Evolutionary conservation across 768 basidiomycete species (phyloP).

Genomic region (Kwoniella mangroviensis): DNA sequence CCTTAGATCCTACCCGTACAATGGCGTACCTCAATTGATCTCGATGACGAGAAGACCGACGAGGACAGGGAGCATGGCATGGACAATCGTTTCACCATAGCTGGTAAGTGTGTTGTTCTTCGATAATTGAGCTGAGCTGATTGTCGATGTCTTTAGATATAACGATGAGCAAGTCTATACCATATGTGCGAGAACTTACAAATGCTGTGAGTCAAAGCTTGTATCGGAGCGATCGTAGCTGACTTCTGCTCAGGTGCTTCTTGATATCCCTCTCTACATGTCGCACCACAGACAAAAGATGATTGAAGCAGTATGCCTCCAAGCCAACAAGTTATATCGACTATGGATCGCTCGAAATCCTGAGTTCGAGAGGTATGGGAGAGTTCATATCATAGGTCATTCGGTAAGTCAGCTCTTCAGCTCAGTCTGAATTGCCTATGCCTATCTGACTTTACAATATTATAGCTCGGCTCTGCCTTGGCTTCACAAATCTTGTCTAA

Average conservation of each 20-base stretch:
- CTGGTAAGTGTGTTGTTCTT: constrained; percentile 31
- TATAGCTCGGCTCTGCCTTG: constrained; percentile 59
- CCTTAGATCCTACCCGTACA: constrained; percentile 60
- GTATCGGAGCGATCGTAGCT: neutral
- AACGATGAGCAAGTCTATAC: constrained; percentile 60
- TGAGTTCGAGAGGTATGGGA: constrained; percentile 57
- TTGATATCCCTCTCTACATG: constrained; percentile 62
- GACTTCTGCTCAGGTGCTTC: constrained; percentile 35
- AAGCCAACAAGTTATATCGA: constrained; percentile 60
- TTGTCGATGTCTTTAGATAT: constrained; percentile 51
- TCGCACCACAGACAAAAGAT: constrained; percentile 60
- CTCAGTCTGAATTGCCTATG: neutral
- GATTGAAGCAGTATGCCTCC: constrained; percentile 61
- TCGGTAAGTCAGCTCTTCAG: constrained; percentile 43
- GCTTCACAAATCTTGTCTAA: constrained; percentile 60
- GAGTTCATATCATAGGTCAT: constrained; percentile 61
- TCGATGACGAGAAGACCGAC: constrained; percentile 57
- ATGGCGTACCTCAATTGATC: constrained; percentile 59
- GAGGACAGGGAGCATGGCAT: constrained; percentile 58
- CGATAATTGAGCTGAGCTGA: neutral
- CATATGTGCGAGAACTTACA: constrained; percentile 60
- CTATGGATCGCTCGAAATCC: constrained; percentile 61
- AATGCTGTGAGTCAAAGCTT: constrained; percentile 56
- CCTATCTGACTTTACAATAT: constrained; percentile 4
- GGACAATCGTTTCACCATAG: constrained; percentile 60